These are phyloP conservation scores for Exophiala sp. DNA, from an alignment of 2,329 filamentous ascomycete genomes.

Conservation along the genomic window DNA sequence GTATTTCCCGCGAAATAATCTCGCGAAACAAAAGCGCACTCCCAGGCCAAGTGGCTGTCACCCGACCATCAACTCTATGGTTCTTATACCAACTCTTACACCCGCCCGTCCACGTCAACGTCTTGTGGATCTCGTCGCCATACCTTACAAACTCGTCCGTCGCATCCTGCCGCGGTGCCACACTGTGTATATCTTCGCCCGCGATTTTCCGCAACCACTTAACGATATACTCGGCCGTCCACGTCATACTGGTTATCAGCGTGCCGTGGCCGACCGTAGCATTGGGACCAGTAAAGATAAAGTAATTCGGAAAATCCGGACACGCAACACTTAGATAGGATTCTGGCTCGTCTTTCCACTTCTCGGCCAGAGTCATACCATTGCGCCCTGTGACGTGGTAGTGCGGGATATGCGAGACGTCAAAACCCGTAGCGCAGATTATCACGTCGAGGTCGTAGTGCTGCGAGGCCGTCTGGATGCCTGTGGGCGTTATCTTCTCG, in stretches of 20 bases:
- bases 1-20: constrained; percentile 31
- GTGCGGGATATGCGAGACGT: constrained; percentile 36
- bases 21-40: constrained; percentile 36
- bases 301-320: constrained; percentile 35
- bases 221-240: constrained; percentile 32
- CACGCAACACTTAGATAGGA: constrained; percentile 31
- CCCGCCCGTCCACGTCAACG: constrained; percentile 26
- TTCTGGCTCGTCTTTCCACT: constrained; percentile 31
- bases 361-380: constrained; percentile 29
- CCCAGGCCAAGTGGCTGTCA: constrained; percentile 22
- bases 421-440: constrained; percentile 43
- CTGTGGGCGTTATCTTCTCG: constrained; percentile 32
- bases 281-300: constrained; percentile 34
- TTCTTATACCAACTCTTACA: constrained; percentile 26
- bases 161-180: constrained; percentile 30
- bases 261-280: constrained; percentile 32
- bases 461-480: constrained; percentile 28
- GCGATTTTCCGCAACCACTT: constrained; percentile 34
- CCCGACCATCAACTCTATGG: constrained; percentile 15
- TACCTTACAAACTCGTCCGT: constrained; percentile 34
- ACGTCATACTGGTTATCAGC: constrained; percentile 28
- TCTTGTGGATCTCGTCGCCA: constrained; percentile 33
- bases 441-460: constrained; percentile 32
- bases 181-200: constrained; percentile 33
- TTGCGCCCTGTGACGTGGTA: constrained; percentile 35